Percentiles rank a stretch among this genome's conserved stretches.
These are phyloP conservation scores for Aspergillus felis DNA, from an alignment of 2,329 filamentous ascomycete species.

Conservation along the genomic window DNA sequence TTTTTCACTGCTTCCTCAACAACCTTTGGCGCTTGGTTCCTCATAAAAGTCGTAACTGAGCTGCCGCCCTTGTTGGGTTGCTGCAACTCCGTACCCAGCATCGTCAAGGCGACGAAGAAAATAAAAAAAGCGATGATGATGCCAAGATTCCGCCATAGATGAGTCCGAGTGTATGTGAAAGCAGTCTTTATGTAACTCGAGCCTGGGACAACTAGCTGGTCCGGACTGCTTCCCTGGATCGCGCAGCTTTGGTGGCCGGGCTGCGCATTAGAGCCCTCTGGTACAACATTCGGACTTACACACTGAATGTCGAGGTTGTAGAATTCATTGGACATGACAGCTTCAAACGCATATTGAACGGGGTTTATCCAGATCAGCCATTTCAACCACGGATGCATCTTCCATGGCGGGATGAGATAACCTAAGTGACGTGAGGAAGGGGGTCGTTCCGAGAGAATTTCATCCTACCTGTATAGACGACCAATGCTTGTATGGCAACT, in stretches of 20 bases:
- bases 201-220: conserved; percentile 51
- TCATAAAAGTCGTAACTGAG: conserved; percentile 71
- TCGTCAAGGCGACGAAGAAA: conserved; percentile 71
- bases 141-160: conserved; percentile 71
- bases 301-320: conserved; percentile 55
- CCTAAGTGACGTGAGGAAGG: conserved; percentile 33
- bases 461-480: conserved; percentile 53
- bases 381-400: conserved; percentile 61
- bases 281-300: conserved; percentile 54
- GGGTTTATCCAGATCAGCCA: conserved; percentile 66
- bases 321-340: conserved; percentile 68
- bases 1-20: conserved; percentile 55
- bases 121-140: conserved; percentile 74
- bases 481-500: conserved; percentile 46
- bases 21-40: conserved; percentile 58
- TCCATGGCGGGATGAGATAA: conserved; percentile 58
- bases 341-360: conserved; percentile 66
- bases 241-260: conserved; percentile 56
- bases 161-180: conserved; percentile 53
- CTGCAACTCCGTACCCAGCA: conserved; percentile 72
- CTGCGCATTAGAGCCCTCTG: conserved; percentile 44
- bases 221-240: conserved; percentile 54
- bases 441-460: neutral
- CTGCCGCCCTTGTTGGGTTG: conserved; percentile 78
- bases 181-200: conserved; percentile 53